phyloP scores from a whole-genome alignment of 1,284 basidiomycete genomes.

The Leccinum pachyderme region DNA sequence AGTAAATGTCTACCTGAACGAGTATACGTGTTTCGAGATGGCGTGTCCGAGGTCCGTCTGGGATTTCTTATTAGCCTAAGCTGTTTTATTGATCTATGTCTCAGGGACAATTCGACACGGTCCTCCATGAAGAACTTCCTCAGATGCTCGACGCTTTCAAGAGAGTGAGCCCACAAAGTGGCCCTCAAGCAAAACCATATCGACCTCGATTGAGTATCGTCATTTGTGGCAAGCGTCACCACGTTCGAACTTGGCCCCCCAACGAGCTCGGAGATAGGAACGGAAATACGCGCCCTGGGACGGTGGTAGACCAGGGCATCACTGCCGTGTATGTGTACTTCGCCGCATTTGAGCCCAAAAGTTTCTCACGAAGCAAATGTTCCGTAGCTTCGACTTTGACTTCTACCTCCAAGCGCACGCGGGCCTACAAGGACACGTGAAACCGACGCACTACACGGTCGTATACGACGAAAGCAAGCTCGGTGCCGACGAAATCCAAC shows the following conservation, averaged over 20 bases:
- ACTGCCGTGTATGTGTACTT: constrained; percentile 54
- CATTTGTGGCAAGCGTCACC: constrained; percentile 80
- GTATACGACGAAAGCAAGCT: constrained; percentile 70
- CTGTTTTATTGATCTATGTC: constrained; percentile 4
- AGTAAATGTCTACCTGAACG: constrained; percentile 58
- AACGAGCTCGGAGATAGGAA: constrained; percentile 50
- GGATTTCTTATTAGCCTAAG: not conserved
- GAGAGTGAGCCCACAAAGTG: constrained; percentile 40
- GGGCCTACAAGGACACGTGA: constrained; percentile 37
- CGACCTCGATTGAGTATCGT: constrained; percentile 65
- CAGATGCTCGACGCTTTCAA: constrained; percentile 60
- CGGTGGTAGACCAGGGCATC: constrained; percentile 71
- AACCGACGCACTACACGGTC: constrained; percentile 71
- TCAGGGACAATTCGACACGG: constrained; percentile 68
- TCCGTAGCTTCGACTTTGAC: constrained; percentile 61
- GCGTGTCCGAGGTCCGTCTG: constrained; percentile 70
- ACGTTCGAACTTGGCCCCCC: constrained; percentile 63
- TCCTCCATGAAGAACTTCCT: constrained; percentile 58
- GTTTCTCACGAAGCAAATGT: not conserved
- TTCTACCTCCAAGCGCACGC: constrained; percentile 78
- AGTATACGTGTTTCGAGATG: constrained; percentile 53
- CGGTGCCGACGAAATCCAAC: constrained; percentile 63
- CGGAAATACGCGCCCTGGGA: constrained; percentile 73
- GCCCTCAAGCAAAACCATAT: constrained; percentile 42
- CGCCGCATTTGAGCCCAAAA: not conserved